Conservation (phyloP, 2,329 filamentous ascomycete genomes). For the Lecanicillium sp. region DNA sequence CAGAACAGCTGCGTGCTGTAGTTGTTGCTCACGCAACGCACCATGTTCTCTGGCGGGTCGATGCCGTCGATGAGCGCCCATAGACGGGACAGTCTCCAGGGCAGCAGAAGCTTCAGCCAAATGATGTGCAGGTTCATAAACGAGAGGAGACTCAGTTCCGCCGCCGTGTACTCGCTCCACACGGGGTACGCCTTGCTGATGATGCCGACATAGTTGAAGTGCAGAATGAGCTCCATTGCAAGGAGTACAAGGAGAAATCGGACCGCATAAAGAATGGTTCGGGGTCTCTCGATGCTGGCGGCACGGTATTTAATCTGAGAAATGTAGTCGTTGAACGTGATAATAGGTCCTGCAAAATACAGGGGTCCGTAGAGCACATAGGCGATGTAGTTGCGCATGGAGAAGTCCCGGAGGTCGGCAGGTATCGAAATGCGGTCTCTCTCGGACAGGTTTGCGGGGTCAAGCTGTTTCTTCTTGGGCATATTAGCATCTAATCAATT, state of each 20-base stretch:
- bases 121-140: constrained; percentile 97
- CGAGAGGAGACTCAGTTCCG: constrained; percentile 81
- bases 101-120: constrained; percentile 93
- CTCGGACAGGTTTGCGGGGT: constrained; percentile 80
- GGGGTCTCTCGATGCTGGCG: constrained; percentile 59
- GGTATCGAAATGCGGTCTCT: constrained; percentile 75
- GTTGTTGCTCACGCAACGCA: constrained; percentile 92
- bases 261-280: constrained; percentile 73
- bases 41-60: constrained; percentile 96
- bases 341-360: constrained; percentile 84
- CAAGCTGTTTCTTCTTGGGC: constrained; percentile 93
- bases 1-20: constrained; percentile 88
- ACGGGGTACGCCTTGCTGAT: constrained; percentile 74
- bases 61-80: constrained; percentile 88
- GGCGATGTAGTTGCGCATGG: constrained; percentile 78
- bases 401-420: constrained; percentile 63
- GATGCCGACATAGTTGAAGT: constrained; percentile 89
- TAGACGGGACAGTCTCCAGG: constrained; percentile 98
- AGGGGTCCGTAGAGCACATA: constrained; percentile 89
- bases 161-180: constrained; percentile 78
- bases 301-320: constrained; percentile 71
- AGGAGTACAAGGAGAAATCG: constrained; percentile 76
- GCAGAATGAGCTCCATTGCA: constrained; percentile 83
- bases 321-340: constrained; percentile 98
- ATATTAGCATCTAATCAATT: constrained; percentile 45